Evolutionary conservation across 2,329 filamentous ascomycete species (phyloP).

Genomic region (Septoria linicola): DNA sequence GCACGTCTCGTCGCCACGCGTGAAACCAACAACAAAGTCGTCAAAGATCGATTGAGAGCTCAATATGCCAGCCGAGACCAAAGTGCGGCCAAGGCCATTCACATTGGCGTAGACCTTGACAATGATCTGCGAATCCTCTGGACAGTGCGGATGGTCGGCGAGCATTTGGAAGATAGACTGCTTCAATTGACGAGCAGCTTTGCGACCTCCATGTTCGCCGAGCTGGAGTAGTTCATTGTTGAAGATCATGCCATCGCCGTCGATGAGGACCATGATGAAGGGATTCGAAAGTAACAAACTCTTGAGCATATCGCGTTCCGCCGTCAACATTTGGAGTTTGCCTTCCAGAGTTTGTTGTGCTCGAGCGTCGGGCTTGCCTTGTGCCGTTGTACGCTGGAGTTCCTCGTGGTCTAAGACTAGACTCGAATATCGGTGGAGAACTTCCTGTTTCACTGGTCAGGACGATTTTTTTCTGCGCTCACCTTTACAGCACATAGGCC

Average conservation of each 20-base stretch:
- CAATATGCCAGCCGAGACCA: slow-evolving; percentile 44
- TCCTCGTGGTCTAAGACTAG: slow-evolving; percentile 29
- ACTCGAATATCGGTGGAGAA: slow-evolving; percentile 43
- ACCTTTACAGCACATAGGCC: too few relatives aligned
- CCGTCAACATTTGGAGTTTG: slow-evolving; percentile 4
- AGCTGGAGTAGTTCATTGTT: slow-evolving; percentile 30
- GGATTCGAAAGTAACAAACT: slow-evolving; percentile 41
- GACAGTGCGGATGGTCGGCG: slow-evolving; percentile 7
- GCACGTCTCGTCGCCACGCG: slow-evolving; percentile 55
- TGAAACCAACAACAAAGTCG: slow-evolving; percentile 58
- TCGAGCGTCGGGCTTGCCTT: slow-evolving; percentile 39
- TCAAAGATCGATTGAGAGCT: slow-evolving; percentile 49
- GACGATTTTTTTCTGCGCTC: neutral
- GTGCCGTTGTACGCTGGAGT: slow-evolving; percentile 2
- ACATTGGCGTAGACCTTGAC: slow-evolving; percentile 49
- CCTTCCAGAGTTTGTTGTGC: slow-evolving; percentile 1
- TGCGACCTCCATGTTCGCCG: slow-evolving; percentile 54
- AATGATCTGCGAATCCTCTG: slow-evolving; percentile 49
- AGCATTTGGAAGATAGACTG: slow-evolving; percentile 46
- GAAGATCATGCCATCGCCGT: slow-evolving; percentile 59
- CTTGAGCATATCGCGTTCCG: slow-evolving; percentile 9
- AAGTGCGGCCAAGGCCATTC: slow-evolving; percentile 29
- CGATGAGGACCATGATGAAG: slow-evolving; percentile 61
- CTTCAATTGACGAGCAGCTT: slow-evolving; percentile 54
- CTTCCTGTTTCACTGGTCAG: slow-evolving; percentile 3